These are phyloP conservation scores for Agarophyton chilense DNA, from an alignment of 23 red algal genomes.

Conservation along the genomic window DNA sequence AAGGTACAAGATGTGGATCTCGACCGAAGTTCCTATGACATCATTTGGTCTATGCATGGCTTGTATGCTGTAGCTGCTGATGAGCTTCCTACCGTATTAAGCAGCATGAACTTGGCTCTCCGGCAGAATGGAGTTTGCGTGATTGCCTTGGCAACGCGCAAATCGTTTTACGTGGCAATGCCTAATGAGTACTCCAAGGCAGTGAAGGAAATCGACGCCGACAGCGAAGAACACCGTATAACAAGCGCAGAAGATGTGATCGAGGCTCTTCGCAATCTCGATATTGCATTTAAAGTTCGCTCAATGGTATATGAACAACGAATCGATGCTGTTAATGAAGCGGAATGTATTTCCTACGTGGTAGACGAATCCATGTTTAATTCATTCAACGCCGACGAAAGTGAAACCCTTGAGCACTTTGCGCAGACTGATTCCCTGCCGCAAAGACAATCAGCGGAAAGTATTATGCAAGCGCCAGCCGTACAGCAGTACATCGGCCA, in stretches of 20 bases:
- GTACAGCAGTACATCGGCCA: neutral
- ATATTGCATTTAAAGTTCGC: neutral
- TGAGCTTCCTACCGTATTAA: neutral
- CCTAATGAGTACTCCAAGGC: neutral
- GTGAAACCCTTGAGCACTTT: neutral
- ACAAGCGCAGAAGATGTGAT: neutral
- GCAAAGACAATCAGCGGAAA: neutral
- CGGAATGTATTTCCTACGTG: neutral
- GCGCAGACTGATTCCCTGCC: neutral
- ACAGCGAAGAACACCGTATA: neutral
- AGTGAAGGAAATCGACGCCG: neutral
- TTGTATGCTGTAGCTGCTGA: neutral
- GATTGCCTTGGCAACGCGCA: neutral
- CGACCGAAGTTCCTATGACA: neutral
- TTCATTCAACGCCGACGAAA: neutral
- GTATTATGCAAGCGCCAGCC: neutral
- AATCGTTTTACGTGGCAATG: neutral
- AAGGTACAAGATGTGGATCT: neutral
- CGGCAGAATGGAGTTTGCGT: neutral
- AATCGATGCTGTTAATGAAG: neutral
- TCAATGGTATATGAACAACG: neutral
- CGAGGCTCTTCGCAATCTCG: neutral
- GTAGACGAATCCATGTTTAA: neutral
- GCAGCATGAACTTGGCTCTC: neutral
- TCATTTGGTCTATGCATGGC: conserved; percentile 2